Percentiles rank a stretch among this genome's conserved stretches.
Conservation (phyloP, 2,329 filamentous ascomycete genomes). For the Verruconis gallopava region DNA sequence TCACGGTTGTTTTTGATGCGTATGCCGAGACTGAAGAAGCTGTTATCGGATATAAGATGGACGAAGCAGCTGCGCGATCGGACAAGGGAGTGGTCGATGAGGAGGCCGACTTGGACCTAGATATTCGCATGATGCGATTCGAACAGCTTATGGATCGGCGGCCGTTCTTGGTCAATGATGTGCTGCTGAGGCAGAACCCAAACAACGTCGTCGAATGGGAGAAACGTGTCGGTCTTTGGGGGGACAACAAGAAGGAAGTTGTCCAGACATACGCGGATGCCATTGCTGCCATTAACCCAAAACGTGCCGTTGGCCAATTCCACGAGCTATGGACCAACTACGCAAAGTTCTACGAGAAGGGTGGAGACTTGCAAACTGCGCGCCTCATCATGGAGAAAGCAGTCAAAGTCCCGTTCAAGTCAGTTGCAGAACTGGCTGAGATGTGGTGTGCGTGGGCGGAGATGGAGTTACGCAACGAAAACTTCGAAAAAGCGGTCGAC, state of each 20-base stretch:
- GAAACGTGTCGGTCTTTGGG: conserved; percentile 91
- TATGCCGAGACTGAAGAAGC: conserved; percentile 97
- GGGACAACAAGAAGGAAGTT: conserved; percentile 79
- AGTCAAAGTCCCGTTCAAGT: conserved; percentile 94
- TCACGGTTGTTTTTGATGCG: conserved; percentile 89
- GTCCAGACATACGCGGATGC: conserved; percentile 92
- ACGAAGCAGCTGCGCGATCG: conserved; percentile 67
- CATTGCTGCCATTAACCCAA: conserved; percentile 83
- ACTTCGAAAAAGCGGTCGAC: conserved; percentile 85
- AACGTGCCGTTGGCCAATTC: conserved; percentile 86
- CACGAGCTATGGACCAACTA: conserved; percentile 95
- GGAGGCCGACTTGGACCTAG: conserved; percentile 82
- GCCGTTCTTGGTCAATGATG: conserved; percentile 92
- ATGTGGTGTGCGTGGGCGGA: conserved; percentile 99
- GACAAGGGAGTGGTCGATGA: conserved; percentile 67
- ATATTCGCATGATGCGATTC: conserved; percentile 95
- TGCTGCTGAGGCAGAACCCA: conserved; percentile 86
- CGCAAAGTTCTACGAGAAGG: conserved; percentile 89
- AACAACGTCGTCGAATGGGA: conserved; percentile 96
- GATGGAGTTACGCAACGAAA: conserved; percentile 90
- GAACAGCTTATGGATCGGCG: conserved; percentile 96
- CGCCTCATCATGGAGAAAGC: conserved; percentile 95
- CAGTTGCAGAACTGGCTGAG: conserved; percentile 89
- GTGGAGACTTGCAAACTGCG: conserved; percentile 71
- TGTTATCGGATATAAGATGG: conserved; percentile 82